Conservation (phyloP, 208 protist species). For the Plasmodiophora brassicae region DNA sequence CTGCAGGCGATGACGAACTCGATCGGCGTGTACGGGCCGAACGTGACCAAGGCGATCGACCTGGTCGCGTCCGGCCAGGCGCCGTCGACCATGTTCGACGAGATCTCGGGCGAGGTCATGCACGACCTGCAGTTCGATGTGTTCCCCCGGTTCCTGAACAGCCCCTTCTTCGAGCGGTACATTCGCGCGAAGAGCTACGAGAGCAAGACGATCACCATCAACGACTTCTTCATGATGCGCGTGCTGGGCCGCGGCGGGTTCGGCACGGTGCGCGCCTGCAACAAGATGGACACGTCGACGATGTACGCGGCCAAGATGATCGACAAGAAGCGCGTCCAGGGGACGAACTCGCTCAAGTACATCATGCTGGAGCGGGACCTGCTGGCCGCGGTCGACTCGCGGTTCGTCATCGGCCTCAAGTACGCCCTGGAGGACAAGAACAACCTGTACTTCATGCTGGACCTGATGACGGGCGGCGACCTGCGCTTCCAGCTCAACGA, state of each 20-base stretch:
- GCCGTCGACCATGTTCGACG: background rate
- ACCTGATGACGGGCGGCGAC: conserved; percentile 42
- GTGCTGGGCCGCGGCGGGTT: conserved; percentile 36
- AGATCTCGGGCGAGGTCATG: conserved; percentile 11
- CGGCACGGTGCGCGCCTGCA: background rate
- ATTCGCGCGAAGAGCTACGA: conserved; percentile 31
- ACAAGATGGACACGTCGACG: background rate
- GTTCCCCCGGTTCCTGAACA: conserved; percentile 35
- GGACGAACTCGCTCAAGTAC: conserved; percentile 19
- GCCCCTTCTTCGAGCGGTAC: conserved; percentile 30
- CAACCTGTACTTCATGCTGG: conserved; percentile 43
- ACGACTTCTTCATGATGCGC: conserved; percentile 38
- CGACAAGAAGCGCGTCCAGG: conserved; percentile 13
- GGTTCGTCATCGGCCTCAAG: conserved; percentile 37
- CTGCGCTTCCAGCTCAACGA: conserved; percentile 40
- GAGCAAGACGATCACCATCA: background rate
- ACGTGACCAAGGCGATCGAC: background rate
- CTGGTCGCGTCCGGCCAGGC: background rate
- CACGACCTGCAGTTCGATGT: conserved; percentile 38
- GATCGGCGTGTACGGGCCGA: conserved; percentile 10
- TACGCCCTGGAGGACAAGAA: conserved; percentile 38
- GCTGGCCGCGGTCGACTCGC: conserved; percentile 23
- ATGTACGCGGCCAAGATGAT: conserved; percentile 38
- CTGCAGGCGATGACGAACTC: background rate
- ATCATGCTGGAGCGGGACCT: conserved; percentile 19